These are phyloP conservation scores for Fusarium odoratissimum DNA, from an alignment of 2,329 filamentous ascomycete genomes.

Conservation along the genomic window DNA sequence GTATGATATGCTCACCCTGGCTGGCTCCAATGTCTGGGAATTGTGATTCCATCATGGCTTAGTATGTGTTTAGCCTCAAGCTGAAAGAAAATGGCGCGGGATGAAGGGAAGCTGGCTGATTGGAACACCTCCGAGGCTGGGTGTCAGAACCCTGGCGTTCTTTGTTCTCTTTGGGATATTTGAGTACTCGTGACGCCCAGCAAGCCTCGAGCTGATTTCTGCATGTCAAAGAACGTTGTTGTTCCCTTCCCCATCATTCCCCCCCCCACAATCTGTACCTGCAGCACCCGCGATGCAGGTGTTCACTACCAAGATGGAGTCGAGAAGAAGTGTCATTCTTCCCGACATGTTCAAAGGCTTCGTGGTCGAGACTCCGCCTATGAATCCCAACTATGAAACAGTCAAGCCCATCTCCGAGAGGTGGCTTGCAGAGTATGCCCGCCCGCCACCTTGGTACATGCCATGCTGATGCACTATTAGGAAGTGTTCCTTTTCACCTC, in stretches of 20 bases:
- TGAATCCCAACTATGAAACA: conserved; percentile 8
- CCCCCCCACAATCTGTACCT: too few relatives aligned
- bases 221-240: not conserved
- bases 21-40: not conserved
- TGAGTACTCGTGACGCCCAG: not conserved
- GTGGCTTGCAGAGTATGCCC: conserved; percentile 18
- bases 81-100: not conserved
- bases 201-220: not conserved
- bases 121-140: not conserved
- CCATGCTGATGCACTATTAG: not conserved
- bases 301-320: not conserved
- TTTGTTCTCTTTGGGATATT: not conserved
- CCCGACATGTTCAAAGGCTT: conserved; percentile 15
- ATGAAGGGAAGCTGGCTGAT: not conserved
- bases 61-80: not conserved
- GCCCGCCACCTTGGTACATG: fast-evolving
- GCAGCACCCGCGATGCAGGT: not conserved
- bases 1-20: not conserved
- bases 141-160: too few relatives aligned
- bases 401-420: conserved; percentile 16
- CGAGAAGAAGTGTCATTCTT: not conserved
- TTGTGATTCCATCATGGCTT: not conserved
- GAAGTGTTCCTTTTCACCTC: conserved; percentile 2
- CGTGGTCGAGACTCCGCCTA: not conserved
- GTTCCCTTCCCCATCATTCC: not conserved